Evolutionary conservation across 192 early-diverging fungal species (phyloP), one percentile per base, ranked within the genome.

Genomic region (Coemansia brasiliensis): DNA sequence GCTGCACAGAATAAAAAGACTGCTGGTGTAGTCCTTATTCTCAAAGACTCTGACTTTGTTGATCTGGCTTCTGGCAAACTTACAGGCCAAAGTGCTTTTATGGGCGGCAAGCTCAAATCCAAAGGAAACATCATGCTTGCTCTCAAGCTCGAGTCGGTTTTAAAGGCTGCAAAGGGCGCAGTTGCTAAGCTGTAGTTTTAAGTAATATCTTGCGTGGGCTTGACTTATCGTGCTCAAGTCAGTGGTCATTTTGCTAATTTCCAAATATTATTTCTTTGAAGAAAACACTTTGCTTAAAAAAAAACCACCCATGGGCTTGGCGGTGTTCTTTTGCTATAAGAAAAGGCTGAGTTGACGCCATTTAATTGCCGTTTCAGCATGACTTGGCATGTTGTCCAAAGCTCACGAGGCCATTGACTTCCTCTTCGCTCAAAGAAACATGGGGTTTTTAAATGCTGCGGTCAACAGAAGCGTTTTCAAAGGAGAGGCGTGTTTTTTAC

Each of bases 11-110:
- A 85, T 55, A 63, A 83, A 41, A 80, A 72, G 61, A 82, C 90
- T 63, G 78, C 94, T 17, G 92, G 94, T 72, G 83, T 90, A 37
- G 85, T 74, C 20, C 72, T 96, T 17, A 63, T 70, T 21, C 68
- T 95, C 61, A 72, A 59, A 27, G 95, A 98, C 70, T 74, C 72
- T 27, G 89, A 89, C 63, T 94, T 98, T 81, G 82, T 93, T 24
- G 87, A 85, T 38, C 62, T 98, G 39, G 86, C 90, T 15, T 67
- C 81, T n/a, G 94, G 94, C 41, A 93, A 92, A 79, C 64, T 92
- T 48, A 94, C 89, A 53, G 88, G 88, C 18, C 94, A 96, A 85
- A 90, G 91, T 72, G 86, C 91, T 29, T 96, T 92, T 72, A 92
- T 94, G 91, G 65, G 79, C 38, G 92, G 95, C 44, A 96, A 96